Conservation (phyloP, 202 grass and related monocot species). For the Dendrocalamus latiflorus region DNA sequence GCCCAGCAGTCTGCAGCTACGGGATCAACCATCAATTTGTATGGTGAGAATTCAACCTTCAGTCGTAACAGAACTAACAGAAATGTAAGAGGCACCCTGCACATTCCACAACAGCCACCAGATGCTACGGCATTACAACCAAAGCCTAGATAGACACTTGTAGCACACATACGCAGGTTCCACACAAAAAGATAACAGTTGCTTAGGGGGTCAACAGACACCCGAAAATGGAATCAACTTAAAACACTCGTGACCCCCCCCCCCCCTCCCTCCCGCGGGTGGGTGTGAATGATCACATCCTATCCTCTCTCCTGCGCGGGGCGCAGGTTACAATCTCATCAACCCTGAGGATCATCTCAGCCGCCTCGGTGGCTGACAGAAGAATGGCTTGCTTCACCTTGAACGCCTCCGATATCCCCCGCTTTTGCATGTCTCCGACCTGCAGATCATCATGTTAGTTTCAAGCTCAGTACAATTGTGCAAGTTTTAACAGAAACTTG, state of each 20-base stretch:
- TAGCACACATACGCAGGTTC: neutral
- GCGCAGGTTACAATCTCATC: slow-evolving; percentile 90
- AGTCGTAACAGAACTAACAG: neutral
- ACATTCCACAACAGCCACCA: neutral
- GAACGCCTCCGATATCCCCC: slow-evolving; percentile 85
- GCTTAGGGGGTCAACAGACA: neutral
- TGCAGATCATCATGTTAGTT: slow-evolving; percentile 10
- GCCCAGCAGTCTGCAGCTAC: no score
- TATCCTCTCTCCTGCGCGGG: slow-evolving; percentile 79
- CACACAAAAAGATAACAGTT: neutral
- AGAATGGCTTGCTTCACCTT: slow-evolving; percentile 97
- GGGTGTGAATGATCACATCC: slow-evolving; percentile 46
- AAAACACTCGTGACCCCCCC: neutral
- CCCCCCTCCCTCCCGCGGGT: no score
- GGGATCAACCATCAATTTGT: no score
- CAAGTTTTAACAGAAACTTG: neutral
- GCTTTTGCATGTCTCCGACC: slow-evolving; percentile 89
- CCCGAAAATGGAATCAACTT: neutral
- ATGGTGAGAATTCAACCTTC: neutral
- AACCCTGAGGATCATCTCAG: slow-evolving; percentile 95
- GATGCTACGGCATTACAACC: neutral
- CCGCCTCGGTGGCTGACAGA: slow-evolving; percentile 74
- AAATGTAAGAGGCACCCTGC: neutral
- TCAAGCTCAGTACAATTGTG: neutral
- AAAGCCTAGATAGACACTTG: neutral